phyloP scores from a whole-genome alignment of 768 basidiomycete species.

The Phanerochaete sordida region DNA sequence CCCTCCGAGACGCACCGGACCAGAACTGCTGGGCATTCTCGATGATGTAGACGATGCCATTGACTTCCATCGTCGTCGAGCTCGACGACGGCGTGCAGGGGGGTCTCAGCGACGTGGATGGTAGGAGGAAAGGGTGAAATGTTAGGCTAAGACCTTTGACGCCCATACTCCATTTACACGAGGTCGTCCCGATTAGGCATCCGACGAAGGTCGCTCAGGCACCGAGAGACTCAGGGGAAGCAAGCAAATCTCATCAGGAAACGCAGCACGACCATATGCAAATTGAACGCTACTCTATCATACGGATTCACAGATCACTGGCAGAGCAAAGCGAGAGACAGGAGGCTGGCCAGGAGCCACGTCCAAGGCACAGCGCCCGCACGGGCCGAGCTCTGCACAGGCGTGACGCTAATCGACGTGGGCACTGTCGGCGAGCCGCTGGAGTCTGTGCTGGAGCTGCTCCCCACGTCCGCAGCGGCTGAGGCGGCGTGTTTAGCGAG shows the following conservation, averaged over 20 bases:
- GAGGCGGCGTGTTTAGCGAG: too few relatives aligned
- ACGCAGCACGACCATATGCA: too few relatives aligned
- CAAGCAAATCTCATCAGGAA: too few relatives aligned
- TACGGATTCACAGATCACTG: not conserved
- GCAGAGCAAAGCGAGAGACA: not conserved
- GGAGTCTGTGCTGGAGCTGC: not conserved
- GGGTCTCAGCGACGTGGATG: not conserved
- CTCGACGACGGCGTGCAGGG: not conserved
- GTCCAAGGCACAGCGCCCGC: not conserved
- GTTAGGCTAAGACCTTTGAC: not conserved
- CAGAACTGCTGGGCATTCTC: slow-evolving; percentile 86
- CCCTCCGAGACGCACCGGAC: slow-evolving; percentile 52
- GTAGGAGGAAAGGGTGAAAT: not conserved
- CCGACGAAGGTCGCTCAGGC: not conserved
- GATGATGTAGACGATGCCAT: slow-evolving; percentile 56
- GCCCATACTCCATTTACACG: not conserved
- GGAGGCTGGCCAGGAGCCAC: not conserved
- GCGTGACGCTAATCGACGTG: not conserved
- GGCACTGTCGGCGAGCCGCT: not conserved
- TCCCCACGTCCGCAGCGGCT: not conserved
- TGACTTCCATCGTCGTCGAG: slow-evolving; percentile 7
- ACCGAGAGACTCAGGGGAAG: not conserved
- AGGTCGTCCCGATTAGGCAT: not conserved
- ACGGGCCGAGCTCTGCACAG: not conserved
- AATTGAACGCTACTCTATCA: too few relatives aligned